Evolutionary conservation across 495 filamentous ascomycete species (phyloP), one percentile per base, ranked within the genome.

Genomic region (Saxispiralis lemnorum): DNA sequence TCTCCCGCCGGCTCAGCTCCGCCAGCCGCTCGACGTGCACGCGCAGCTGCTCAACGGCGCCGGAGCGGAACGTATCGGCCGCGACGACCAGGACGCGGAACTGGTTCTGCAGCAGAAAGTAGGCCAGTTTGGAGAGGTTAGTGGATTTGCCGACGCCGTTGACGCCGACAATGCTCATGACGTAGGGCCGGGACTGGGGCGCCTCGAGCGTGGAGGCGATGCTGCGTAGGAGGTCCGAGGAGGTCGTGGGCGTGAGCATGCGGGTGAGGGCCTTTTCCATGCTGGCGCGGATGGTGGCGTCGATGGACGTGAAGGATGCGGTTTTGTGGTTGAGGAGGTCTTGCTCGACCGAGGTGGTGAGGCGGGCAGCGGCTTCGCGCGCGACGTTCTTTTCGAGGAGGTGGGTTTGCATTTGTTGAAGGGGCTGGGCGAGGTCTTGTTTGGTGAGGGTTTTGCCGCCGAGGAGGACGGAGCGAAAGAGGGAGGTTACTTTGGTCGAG

Each of bases 81-180:
- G 92, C 89, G 1, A 83, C 89, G 54, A 97, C 82, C 39, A 97
- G 71, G n/a, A 97, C 83, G 49, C 80, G 78, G 64, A 88, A 92
- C 56, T 86, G 81, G 65, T 97, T 96, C 59, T 97, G 92, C 17
- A 97, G 68, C 10, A 97, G 70, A 66, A 96, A 95, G 65, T 87
- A 96, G 59, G 83, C 88, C 47, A 97, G 89, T 63, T 97, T 97
- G 57, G 82, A 83, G 14, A 97, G 65, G 50, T 93, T 96, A 15
- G 89, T 97, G 7, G 84, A 93, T 63, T 97, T 97, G 56, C 89
- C 89, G 38, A 97, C 89, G 18, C 89, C 89, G 55, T 97, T 97
- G 53, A 97, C 89, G 41, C 89, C 89, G 28, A 97, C 92, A 43
- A 97, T 93, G 24, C 83, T 92, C 53, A 97, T 92, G 46, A 95